phyloP scores from a whole-genome alignment of 345 rosid genomes.

The Populus deltoides region DNA sequence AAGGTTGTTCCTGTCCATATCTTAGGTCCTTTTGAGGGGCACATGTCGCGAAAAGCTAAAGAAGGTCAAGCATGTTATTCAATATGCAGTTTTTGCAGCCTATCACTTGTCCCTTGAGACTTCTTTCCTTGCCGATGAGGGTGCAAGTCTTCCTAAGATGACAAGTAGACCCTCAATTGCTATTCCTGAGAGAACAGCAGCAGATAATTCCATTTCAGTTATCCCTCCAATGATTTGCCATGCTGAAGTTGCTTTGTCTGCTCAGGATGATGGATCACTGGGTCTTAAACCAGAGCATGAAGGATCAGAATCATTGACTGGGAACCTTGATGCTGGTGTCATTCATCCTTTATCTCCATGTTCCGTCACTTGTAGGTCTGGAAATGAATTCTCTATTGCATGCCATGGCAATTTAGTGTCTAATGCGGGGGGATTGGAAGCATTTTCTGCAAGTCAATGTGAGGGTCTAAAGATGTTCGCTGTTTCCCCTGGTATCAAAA shows the following conservation, averaged over 20 bases:
- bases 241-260: slow-evolving; percentile 28
- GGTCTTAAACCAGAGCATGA: slow-evolving; percentile 32
- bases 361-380: slow-evolving; percentile 28
- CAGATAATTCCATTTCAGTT: slow-evolving; percentile 38
- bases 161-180: slow-evolving; percentile 35
- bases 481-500: slow-evolving; percentile 20
- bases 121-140: slow-evolving; percentile 98
- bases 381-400: slow-evolving; percentile 32
- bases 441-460: slow-evolving; percentile 25
- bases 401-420: slow-evolving; percentile 30
- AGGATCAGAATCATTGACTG: slow-evolving; percentile 35
- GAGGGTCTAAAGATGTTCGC: slow-evolving; percentile 27
- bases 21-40: slow-evolving; percentile 80
- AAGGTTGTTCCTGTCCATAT: slow-evolving; percentile 16
- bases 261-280: slow-evolving; percentile 32
- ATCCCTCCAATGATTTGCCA: slow-evolving; percentile 27
- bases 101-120: slow-evolving; percentile 91
- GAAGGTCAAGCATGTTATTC: slow-evolving; percentile 87
- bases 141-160: slow-evolving; percentile 85
- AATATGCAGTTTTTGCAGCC: slow-evolving; percentile 94
- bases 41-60: slow-evolving; percentile 73
- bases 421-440: slow-evolving; percentile 27
- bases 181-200: slow-evolving; percentile 41
- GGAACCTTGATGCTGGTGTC: slow-evolving; percentile 35
- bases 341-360: slow-evolving; percentile 29